These are phyloP conservation scores for Chlorella vulgaris DNA, from an alignment of 139 green algal genomes.

Conservation along the genomic window DNA sequence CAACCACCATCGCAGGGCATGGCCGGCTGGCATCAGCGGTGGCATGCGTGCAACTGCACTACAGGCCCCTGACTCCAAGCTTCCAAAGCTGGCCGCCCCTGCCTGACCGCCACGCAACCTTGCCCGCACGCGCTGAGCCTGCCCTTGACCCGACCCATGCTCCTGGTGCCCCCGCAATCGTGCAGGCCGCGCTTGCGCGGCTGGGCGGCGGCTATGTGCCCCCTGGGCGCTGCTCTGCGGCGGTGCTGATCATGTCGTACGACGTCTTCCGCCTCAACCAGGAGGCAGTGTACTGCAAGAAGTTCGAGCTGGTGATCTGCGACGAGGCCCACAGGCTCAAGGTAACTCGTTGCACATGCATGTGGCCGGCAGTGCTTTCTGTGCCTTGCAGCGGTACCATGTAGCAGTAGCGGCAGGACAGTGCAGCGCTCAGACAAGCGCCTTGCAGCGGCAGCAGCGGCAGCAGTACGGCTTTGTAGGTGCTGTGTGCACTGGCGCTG, in stretches of 20 bases:
- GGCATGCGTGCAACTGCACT: too few species aligned
- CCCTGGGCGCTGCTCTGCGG: background rate
- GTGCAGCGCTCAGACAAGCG: too few species aligned
- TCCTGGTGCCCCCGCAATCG: background rate
- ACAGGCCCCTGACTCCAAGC: too few species aligned
- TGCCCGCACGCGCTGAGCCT: background rate
- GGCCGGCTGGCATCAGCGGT: too few species aligned
- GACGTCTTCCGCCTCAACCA: slow-evolving; percentile 84
- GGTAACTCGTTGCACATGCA: slow-evolving; percentile 1
- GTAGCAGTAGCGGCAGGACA: too few species aligned
- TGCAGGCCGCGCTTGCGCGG: slow-evolving; percentile 13
- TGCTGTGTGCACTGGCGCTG: background rate
- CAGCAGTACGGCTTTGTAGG: too few species aligned
- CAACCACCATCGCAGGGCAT: background rate
- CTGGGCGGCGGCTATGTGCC: slow-evolving; percentile 28
- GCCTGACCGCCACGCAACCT: background rate
- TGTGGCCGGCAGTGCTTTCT: too few species aligned
- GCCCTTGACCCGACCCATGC: background rate
- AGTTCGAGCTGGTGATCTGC: slow-evolving; percentile 94
- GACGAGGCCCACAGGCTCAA: slow-evolving; percentile 80
- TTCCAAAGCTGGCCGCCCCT: too few species aligned
- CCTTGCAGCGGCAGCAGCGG: too few species aligned
- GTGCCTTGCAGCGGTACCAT: too few species aligned
- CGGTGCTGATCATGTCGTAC: slow-evolving; percentile 67
- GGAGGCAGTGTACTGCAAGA: slow-evolving; percentile 55